Evolutionary conservation across 2,329 filamentous ascomycete species (phyloP), one percentile per base, ranked within the genome.

Genomic region (Penicillium psychrosexuale): DNA sequence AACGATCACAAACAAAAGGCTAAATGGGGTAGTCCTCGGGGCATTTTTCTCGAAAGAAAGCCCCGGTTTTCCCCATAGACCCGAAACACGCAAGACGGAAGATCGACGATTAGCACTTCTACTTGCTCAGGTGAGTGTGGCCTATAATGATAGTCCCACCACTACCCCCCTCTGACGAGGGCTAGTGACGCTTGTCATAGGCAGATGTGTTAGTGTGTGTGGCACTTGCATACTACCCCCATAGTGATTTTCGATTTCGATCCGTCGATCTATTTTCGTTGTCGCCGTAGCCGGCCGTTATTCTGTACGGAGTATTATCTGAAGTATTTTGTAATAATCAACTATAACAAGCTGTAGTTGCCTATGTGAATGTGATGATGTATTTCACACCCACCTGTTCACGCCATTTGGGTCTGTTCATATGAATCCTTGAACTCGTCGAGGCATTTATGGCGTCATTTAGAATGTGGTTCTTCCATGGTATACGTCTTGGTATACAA

Each of bases 81-180:
- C 31, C 45, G 47, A 61, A 61, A 61, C 58, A 40, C 45, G 47
- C 60, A 61, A 61, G 55, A 40, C 59, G 57, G 57, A 47, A 49
- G 61, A 62, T 62, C 61, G 55, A 58, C 59, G 34, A 30, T 38
- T 57, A 56, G 54, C 13, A 50, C 28, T 27, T 6, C 5, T 3
- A 24, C 22, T 24, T 24, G 22, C 22, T 24, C 22, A 24, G 22
- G 22, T 5, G 30, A 19, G 13, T 33, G 12, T 13, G 19, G 27
- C 13, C 47, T 37, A 19, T 27, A 47, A 27, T 31, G 19, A 44
- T 38, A 46, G 19, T 46, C 44, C 43, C 44, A 46, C 44, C 11
- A 27, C 13, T 33, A 12, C 11, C 6, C 11, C 3, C 31, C 15
- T 28, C 33, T 47, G 46, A 38, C 46, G 34, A 48, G 24, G 5